These are phyloP conservation scores for Diutina sp. DNA, from an alignment of 1,139 yeast genomes.

Conservation along the genomic window DNA sequence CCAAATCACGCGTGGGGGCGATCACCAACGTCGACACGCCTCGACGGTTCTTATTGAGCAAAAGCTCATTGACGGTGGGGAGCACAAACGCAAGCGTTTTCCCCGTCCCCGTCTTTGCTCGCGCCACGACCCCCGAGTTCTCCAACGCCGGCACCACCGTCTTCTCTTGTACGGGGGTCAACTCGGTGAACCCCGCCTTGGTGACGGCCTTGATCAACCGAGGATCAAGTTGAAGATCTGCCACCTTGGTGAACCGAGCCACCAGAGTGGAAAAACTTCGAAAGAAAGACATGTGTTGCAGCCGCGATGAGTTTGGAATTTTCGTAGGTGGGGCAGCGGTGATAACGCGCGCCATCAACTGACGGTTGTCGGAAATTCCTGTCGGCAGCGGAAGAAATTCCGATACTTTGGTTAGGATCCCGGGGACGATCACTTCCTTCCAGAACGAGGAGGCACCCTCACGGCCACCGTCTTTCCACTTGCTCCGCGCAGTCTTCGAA, in stretches of 20 bases:
- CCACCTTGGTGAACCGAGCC: neutral
- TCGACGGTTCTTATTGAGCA: slow-evolving; percentile 9
- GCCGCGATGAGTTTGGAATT: neutral
- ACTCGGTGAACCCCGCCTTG: slow-evolving; percentile 28
- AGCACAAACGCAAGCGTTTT: slow-evolving; percentile 82
- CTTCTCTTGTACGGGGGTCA: slow-evolving; percentile 74
- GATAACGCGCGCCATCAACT: neutral
- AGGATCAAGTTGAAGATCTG: neutral
- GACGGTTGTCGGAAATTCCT: neutral
- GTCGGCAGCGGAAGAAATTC: neutral
- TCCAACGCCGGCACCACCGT: slow-evolving; percentile 56
- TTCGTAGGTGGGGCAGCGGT: neutral
- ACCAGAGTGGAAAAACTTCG: neutral
- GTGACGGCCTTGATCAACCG: slow-evolving; percentile 16
- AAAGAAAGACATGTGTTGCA: neutral
- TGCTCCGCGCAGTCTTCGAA: neutral
- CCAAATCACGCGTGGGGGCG: slow-evolving; percentile 90
- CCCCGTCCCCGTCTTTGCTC: slow-evolving; percentile 95
- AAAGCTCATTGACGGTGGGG: slow-evolving; percentile 48
- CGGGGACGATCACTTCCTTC: neutral
- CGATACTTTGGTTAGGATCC: neutral
- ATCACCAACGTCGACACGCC: slow-evolving; percentile 50
- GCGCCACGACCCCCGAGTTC: slow-evolving; percentile 57
- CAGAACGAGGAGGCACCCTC: neutral
- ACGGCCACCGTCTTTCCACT: neutral